phyloP scores from a whole-genome alignment of 2,329 filamentous ascomycete genomes.

The Monilinia vaccinii-corymbosi region DNA sequence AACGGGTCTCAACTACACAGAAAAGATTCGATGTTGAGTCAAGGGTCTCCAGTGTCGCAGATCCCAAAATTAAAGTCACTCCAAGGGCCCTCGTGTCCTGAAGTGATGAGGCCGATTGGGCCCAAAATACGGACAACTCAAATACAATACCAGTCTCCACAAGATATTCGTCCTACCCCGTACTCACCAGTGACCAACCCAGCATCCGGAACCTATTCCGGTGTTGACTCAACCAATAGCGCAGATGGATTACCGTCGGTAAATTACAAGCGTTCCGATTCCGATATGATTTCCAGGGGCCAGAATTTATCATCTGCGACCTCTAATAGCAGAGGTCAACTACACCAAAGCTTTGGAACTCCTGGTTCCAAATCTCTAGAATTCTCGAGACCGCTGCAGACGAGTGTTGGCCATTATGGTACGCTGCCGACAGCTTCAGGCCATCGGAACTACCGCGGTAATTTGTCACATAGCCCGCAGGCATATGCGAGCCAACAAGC shows the following conservation, averaged over 20 bases:
- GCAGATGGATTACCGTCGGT: constrained; percentile 20
- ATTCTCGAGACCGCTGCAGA: constrained; percentile 40
- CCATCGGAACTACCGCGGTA: constrained; percentile 36
- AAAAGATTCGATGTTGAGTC: constrained; percentile 54
- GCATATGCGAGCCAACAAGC: constrained; percentile 51
- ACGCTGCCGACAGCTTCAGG: constrained; percentile 44
- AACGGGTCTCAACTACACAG: constrained; percentile 69
- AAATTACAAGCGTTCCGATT: constrained; percentile 27
- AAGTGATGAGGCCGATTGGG: constrained; percentile 22
- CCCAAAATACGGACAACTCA: constrained; percentile 23
- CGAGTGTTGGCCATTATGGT: constrained; percentile 40
- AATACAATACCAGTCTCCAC: constrained; percentile 28
- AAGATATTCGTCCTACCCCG: constrained; percentile 22
- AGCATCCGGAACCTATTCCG: constrained; percentile 25
- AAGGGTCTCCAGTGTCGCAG: constrained; percentile 32
- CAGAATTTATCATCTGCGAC: constrained; percentile 18
- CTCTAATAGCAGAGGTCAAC: constrained; percentile 17
- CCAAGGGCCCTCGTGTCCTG: constrained; percentile 26
- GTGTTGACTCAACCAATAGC: constrained; percentile 20
- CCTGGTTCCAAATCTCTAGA: constrained; percentile 28
- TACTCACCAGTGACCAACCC: constrained; percentile 26
- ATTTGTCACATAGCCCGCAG: constrained; percentile 35
- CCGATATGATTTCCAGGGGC: constrained; percentile 22
- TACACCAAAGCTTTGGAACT: constrained; percentile 28
- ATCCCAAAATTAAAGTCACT: constrained; percentile 17